Evolutionary conservation across 2,329 filamentous ascomycete species (phyloP), one percentile per base, ranked within the genome.

Genomic region (Sclerotinia borealis): DNA sequence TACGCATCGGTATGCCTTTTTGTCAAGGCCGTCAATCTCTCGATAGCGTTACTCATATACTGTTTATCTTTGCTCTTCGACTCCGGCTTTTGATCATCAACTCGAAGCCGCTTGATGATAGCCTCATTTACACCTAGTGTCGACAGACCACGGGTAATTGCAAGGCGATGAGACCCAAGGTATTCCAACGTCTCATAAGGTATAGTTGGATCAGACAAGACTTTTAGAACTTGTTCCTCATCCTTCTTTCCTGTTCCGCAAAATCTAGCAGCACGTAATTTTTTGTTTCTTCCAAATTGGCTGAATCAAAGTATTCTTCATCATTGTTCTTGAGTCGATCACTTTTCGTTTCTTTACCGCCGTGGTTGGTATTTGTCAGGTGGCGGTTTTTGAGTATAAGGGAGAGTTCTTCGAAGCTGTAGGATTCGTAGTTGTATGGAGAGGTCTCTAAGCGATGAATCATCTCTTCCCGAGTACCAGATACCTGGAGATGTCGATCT

Each of bases 401-500:
- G 1, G 48, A 41, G 3, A 70, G 17, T 13, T 66, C 29, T 11
- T 47, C 58, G 8, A 64, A 56, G 2, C 34, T 25, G 2, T 59
- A 48, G 19, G 48, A 29, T 45, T 65, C 59, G 64, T 69, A 71
- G 27, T 68, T 59, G 22, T 66, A 59, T 0, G 50, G 47, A 7
- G 61, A 64, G 2, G 39, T 55, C 17, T 69, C 64, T 2, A 71
- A 61, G 19, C 65, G 59, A 17, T 54, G 17, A 19, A 71, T 69
- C 48, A 69, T 63, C 27, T 70, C 66, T 27, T 69, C 65, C 5
- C 68, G 61, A 8, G 66, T 64, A 17, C 67, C 68, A 1, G 27
- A 41, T 4, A 43, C 36, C 25, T 41, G 37, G 10, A 58, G 37
- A 27, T 22, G 8, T 49, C 69, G 48, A 22, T 69, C 68, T 8